phyloP scores from a whole-genome alignment of 345 rosid genomes.

The Iberis pinnata region DNA sequence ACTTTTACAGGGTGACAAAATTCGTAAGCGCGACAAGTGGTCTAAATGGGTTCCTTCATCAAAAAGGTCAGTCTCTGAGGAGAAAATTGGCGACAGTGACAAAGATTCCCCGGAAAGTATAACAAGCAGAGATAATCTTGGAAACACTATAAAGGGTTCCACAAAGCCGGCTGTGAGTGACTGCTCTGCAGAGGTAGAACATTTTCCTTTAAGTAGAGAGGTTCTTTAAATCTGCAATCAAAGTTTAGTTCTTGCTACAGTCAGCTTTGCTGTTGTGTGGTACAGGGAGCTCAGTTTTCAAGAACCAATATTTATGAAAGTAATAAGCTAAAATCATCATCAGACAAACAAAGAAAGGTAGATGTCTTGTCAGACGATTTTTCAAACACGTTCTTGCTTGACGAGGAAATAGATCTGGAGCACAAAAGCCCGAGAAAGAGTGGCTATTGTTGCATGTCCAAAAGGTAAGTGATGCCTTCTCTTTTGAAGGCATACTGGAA shows the following conservation, averaged over 20 bases:
- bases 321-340: constrained; percentile 26
- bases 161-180: constrained; percentile 5
- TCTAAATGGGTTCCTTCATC: constrained; percentile 58
- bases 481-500: too few species aligned
- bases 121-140: constrained; percentile 27
- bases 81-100: constrained; percentile 32
- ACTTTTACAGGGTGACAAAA: constrained; percentile 55
- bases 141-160: constrained; percentile 11
- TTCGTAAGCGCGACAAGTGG: constrained; percentile 74
- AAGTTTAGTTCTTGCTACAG: constrained; percentile 2
- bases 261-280: constrained; percentile 14
- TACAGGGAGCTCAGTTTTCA: constrained; percentile 35
- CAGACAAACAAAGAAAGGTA: constrained; percentile 31
- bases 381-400: constrained; percentile 76
- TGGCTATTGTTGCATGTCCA: constrained; percentile 32
- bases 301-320: constrained; percentile 22
- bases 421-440: constrained; percentile 49
- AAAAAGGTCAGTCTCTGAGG: constrained; percentile 35
- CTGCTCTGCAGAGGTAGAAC: constrained; percentile 21
- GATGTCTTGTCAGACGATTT: constrained; percentile 61
- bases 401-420: constrained; percentile 90
- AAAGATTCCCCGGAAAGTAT: constrained; percentile 19
- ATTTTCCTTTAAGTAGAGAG: constrained; percentile 20
- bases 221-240: constrained; percentile 24
- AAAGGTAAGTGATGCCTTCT: constrained; percentile 44